Evolutionary conservation across 441 rosid genomes (phyloP).

Genomic region (Syzygium syzygioides): DNA sequence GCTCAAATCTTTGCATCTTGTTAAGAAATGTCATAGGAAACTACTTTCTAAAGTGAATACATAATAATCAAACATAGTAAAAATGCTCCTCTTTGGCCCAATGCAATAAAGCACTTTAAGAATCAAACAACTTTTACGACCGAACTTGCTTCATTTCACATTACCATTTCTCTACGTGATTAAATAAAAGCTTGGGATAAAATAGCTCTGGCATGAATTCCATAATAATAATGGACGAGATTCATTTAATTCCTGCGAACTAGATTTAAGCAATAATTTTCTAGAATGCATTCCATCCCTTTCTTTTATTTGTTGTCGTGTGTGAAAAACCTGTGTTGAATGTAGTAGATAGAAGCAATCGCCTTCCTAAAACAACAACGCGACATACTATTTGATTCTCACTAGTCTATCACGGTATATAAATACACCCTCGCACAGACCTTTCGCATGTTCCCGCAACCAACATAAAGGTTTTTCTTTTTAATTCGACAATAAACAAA

Average conservation of each 20-base stretch:
- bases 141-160: background rate
- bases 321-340: fast-evolving
- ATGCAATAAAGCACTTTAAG: background rate
- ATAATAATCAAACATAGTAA: background rate
- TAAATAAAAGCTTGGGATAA: background rate
- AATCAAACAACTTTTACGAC: background rate
- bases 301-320: background rate
- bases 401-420: background rate
- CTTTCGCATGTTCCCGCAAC: background rate
- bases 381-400: background rate
- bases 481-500: background rate
- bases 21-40: too few species aligned
- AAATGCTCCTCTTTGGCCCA: background rate
- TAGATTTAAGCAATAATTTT: background rate
- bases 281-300: background rate
- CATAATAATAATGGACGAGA: background rate
- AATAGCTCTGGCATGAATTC: background rate
- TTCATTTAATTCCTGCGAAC: background rate
- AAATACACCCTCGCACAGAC: fast-evolving
- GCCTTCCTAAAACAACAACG: background rate
- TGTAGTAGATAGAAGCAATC: background rate
- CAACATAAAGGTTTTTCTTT: background rate
- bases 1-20: too few species aligned
- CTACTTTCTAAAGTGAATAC: too few species aligned
- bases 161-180: background rate